phyloP scores from a whole-genome alignment of 805 yeast species.

The Soucietia sequanensis region DNA sequence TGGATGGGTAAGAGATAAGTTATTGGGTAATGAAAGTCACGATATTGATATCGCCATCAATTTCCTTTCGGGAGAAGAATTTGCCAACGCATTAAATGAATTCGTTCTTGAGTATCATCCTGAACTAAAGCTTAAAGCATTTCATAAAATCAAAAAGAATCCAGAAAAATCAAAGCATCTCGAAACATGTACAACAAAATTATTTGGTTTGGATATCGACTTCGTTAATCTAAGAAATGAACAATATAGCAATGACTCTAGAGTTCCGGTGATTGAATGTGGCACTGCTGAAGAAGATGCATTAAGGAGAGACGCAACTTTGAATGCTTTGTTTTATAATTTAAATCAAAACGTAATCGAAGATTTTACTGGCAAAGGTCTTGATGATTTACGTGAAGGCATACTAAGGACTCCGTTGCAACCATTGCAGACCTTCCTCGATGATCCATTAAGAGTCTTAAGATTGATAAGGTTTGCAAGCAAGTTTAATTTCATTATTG shows the following conservation, averaged over 20 bases:
- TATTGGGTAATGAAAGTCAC: conserved; percentile 74
- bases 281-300: conserved; percentile 96
- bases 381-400: conserved; percentile 68
- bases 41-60: conserved; percentile 94
- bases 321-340: conserved; percentile 90
- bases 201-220: conserved; percentile 84
- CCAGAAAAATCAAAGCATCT: conserved; percentile 96
- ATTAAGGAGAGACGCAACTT: conserved; percentile 88
- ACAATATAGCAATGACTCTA: conserved; percentile 73
- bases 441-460: conserved; percentile 90
- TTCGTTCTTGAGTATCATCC: conserved; percentile 37
- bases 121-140: conserved; percentile 32
- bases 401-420: conserved; percentile 83
- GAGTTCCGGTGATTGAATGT: conserved; percentile 80
- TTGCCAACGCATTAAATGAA: conserved; percentile 64
- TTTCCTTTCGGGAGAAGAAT: conserved; percentile 77
- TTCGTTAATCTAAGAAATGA: conserved; percentile 91
- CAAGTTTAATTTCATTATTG: conserved; percentile 68
- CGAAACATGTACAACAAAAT: conserved; percentile 91
- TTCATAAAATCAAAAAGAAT: conserved; percentile 84
- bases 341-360: conserved; percentile 67
- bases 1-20: conserved; percentile 97
- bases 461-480: conserved; percentile 85
- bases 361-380: conserved; percentile 78
- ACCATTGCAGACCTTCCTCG: conserved; percentile 82